Conservation (phyloP, 768 basidiomycete genomes). For the Hericium coralloides region DNA sequence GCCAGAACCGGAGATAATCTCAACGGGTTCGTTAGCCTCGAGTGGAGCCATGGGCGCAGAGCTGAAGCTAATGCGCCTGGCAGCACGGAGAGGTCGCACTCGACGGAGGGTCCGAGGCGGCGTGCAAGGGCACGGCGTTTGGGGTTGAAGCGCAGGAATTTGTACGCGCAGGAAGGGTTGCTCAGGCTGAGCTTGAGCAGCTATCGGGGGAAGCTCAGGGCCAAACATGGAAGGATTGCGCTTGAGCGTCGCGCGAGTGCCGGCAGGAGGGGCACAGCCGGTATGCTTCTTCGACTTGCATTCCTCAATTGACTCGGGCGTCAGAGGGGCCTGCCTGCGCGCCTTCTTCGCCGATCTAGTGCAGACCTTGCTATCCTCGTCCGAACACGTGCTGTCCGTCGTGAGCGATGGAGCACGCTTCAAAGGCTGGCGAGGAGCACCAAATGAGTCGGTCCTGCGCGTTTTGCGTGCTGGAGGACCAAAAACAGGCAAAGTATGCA, state of each 20-base stretch:
- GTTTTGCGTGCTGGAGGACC: neutral
- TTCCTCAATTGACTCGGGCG: neutral
- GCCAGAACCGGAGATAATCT: conserved; percentile 19
- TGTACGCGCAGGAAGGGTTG: conserved; percentile 13
- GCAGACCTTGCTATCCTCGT: neutral
- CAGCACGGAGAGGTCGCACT: conserved; percentile 12
- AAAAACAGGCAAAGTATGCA: conserved; percentile 8
- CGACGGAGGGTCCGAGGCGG: conserved; percentile 40
- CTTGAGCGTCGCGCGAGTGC: conserved; percentile 6
- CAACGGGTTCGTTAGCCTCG: conserved; percentile 5
- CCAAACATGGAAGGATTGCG: conserved; percentile 13
- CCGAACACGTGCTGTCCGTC: conserved; percentile 1
- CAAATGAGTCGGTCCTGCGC: conserved; percentile 10
- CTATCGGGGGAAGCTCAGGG: conserved; percentile 10
- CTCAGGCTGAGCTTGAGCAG: neutral
- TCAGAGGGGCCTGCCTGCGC: conserved; percentile 6
- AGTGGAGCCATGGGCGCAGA: conserved; percentile 4
- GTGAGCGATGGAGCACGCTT: conserved; percentile 11
- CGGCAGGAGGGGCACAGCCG: neutral
- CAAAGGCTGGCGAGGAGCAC: conserved; percentile 4
- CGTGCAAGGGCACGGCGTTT: conserved; percentile 62
- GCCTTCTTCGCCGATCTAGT: conserved; percentile 11
- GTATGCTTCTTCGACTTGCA: neutral
- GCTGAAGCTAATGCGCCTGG: conserved; percentile 14
- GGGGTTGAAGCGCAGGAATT: conserved; percentile 32